phyloP scores from a whole-genome alignment of 2,329 filamentous ascomycete species.

The Neofusicoccum laricinum region DNA sequence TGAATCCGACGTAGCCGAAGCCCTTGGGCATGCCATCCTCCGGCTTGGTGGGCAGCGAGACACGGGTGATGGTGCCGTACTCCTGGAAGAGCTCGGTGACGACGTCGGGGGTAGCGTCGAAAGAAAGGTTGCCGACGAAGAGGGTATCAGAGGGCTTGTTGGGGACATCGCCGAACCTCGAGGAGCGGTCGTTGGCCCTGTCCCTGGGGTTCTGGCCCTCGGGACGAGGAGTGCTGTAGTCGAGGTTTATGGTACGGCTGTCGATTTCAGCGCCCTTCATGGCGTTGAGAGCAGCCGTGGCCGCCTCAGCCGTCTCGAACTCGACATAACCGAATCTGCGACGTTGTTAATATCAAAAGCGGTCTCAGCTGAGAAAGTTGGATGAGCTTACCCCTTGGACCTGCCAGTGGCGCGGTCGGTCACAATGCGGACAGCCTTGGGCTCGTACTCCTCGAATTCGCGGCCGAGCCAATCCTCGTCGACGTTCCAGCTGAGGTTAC shows the following conservation, averaged over 20 bases:
- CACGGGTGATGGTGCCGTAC: slow-evolving; percentile 68
- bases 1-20: slow-evolving; percentile 87
- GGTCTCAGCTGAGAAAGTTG: slow-evolving; percentile 15
- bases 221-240: slow-evolving; percentile 69
- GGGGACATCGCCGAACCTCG: slow-evolving; percentile 72
- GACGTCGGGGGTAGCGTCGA: slow-evolving; percentile 73
- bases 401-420: slow-evolving; percentile 77
- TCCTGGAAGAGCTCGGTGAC: slow-evolving; percentile 73
- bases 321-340: slow-evolving; percentile 83
- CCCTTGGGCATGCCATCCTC: slow-evolving; percentile 85
- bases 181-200: slow-evolving; percentile 56
- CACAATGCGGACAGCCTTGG: slow-evolving; percentile 73
- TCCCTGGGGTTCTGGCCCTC: slow-evolving; percentile 35
- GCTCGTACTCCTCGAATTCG: slow-evolving; percentile 78
- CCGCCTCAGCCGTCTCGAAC: slow-evolving; percentile 66
- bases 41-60: slow-evolving; percentile 85
- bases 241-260: slow-evolving; percentile 71
- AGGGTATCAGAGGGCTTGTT: slow-evolving; percentile 82
- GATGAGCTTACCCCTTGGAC: slow-evolving; percentile 66
- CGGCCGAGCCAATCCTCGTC: slow-evolving; percentile 78
- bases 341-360: slow-evolving; percentile 23
- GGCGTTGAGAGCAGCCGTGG: slow-evolving; percentile 68
- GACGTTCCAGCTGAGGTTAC: slow-evolving; percentile 86
- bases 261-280: slow-evolving; percentile 75
- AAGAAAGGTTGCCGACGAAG: slow-evolving; percentile 88